Base-by-base conservation (phyloP, 1,284 basidiomycete species). In the Ganoderma lucidum region DNA sequence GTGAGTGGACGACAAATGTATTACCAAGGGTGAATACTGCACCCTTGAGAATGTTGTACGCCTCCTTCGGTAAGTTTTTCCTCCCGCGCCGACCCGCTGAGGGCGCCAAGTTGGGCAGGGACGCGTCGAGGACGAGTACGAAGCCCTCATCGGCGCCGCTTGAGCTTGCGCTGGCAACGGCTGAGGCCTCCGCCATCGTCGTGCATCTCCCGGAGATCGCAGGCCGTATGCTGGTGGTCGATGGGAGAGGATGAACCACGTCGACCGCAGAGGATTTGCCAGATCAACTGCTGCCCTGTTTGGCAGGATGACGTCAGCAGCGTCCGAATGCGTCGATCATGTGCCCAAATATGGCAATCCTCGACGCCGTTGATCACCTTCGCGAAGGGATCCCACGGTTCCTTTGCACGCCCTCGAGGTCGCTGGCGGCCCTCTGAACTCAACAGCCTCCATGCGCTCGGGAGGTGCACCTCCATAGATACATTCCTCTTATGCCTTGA, bases 231-330 rank as follows among this genome's bases (percentile, higher is more conserved):
- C 28, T 56, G 30, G 15, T 56, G n/a, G 55, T 30, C 4, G 55
- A 56, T 56, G 55, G 55, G 53, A 56, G 48, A 51, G 2, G 55
- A 56, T 56, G 55, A 56, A 56, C 55, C 30, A 56, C 28, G 55
- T 51, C 55, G n/a, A 8, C 55, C 12, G 10, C 6, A 17, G 9
- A 28, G 15, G 10, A 6, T 5, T 17, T 28, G 30, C 30, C 30
- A 56, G 15, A 56, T 55, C 28, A 35, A 17, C 19, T 32, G 9
- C 6, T 56, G 5, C 17, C n/a, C 19, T 6, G 9, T 51, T 51
- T 28, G 48, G 23, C 48, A 12, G 28, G 48, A 51, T 51, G 48
- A 51, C 23, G 48, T 51, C 48, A 51, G 48, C 48, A 51, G 23
- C 42, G 15, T 23, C 53, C 12, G 12, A 55, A 32, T 17, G 32